A percentile compares a stretch with the other conserved stretches of the same genome.
Conservation (phyloP, 2,329 filamentous ascomycete genomes). For the Fusarium anguioides region DNA sequence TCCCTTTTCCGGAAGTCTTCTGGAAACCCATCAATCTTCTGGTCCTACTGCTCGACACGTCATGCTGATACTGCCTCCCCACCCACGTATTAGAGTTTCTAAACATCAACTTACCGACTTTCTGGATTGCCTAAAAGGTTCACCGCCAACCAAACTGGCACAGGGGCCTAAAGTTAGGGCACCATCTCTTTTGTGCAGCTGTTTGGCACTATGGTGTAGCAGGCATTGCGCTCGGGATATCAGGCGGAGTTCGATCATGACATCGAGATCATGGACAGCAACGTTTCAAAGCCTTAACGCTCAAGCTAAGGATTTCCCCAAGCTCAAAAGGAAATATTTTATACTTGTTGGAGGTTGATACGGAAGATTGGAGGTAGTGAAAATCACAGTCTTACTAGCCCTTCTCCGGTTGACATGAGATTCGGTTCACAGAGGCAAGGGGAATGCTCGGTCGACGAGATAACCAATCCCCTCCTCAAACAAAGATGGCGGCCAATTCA, state of each 20-base stretch:
- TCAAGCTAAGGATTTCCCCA: neutral
- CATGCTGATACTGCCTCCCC: conserved; percentile 11
- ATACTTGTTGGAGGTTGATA: neutral
- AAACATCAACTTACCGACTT: conserved; percentile 40
- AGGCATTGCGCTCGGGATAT: conserved; percentile 17
- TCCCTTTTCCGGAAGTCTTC: conserved; percentile 42
- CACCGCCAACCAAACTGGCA: conserved; percentile 35
- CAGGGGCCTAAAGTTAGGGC: conserved; percentile 21
- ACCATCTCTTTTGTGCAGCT: neutral
- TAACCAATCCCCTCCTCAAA: neutral
- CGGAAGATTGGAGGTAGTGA: neutral
- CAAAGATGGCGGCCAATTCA: conserved; percentile 1
- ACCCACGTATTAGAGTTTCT: conserved; percentile 32
- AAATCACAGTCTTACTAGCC: neutral
- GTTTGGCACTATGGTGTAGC: neutral
- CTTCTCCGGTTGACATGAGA: neutral
- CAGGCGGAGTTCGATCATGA: conserved; percentile 1
- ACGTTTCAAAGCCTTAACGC: conserved; percentile 30
- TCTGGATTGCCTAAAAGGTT: conserved; percentile 17
- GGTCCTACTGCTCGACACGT: neutral
- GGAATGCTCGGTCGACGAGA: neutral
- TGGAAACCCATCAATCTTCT: conserved; percentile 27
- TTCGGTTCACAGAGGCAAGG: neutral
- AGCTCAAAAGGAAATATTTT: neutral
- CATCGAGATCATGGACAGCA: conserved; percentile 23